A percentile compares a stretch with the other conserved stretches of the same genome.
These are phyloP conservation scores for Candida frijolesensis DNA, from an alignment of 1,139 yeast species.

Conservation along the genomic window DNA sequence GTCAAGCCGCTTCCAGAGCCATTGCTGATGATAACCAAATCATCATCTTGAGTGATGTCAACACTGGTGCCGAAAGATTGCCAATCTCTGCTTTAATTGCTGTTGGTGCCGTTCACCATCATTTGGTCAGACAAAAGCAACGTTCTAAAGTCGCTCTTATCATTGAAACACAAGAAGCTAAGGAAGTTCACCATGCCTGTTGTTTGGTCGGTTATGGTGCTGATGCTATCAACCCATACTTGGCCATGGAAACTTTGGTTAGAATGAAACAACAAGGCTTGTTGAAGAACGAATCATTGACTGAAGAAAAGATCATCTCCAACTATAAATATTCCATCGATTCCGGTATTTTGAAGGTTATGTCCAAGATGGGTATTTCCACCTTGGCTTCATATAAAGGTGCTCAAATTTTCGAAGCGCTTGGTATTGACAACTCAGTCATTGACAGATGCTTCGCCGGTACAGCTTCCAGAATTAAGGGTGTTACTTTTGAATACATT, in stretches of 20 bases:
- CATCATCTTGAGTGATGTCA: constrained; percentile 74
- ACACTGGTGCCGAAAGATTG: constrained; percentile 60
- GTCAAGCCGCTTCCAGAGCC: constrained; percentile 85
- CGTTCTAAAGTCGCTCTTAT: constrained; percentile 93
- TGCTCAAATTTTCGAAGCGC: constrained; percentile 96
- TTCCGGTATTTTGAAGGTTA: constrained; percentile 91
- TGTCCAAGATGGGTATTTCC: constrained; percentile 99
- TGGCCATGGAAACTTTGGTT: constrained; percentile 85
- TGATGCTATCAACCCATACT: constrained; percentile 92
- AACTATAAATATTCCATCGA: constrained; percentile 85
- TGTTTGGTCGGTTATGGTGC: constrained; percentile 96
- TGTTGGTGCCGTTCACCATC: constrained; percentile 97
- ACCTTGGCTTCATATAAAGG: constrained; percentile 97
- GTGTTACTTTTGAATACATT: constrained; percentile 91
- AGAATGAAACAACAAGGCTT: constrained; percentile 84
- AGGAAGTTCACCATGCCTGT: constrained; percentile 96
- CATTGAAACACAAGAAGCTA: constrained; percentile 94
- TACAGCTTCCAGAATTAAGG: constrained; percentile 95
- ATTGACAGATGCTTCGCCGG: constrained; percentile 96
- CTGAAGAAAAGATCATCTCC: constrained; percentile 60
- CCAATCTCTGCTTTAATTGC: constrained; percentile 91
- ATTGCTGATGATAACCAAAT: constrained; percentile 76
- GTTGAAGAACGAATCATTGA: constrained; percentile 56
- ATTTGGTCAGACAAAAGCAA: constrained; percentile 91
- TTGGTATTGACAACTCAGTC: constrained; percentile 94